Base-by-base conservation (phyloP, 306 rosid species). In the Prunus padus region DNA sequence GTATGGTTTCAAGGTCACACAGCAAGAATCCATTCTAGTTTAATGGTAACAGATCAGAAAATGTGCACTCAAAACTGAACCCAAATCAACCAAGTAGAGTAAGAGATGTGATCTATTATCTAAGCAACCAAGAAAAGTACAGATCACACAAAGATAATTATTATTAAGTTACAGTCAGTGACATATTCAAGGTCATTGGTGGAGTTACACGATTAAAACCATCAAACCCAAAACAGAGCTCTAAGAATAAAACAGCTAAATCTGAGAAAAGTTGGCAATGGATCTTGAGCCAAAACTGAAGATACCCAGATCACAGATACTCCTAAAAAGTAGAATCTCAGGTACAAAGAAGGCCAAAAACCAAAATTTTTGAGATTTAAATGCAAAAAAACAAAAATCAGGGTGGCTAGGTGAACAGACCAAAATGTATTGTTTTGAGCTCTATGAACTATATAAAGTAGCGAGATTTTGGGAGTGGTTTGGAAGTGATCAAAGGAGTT, bases 11-110 rank as follows among this genome's bases (percentile, higher is more conserved):
- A 82, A 78, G 60, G 81, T 64, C 78, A 79, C 83, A 81, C 88
- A 88, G 69, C 86, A 79, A 61, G 90, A 87, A 82, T 82, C 89
- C 98, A 94, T 94, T 82, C 33, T 72, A 73, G 22, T 67, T 68
- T 22, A 69, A 52, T 37, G 66, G 22, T 61, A 78, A 82, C 49
- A 67, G 82, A 69, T 77, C 79, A 81, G 79, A 65, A 59, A 45
- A 45, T 14, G 70, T 18, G 11, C 23, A 37, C 69, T 68, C 75
- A 45, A 55, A 65, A 23, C 65, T 11, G 31, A 76, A 83, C 47
- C 71, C 77, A 72, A 87, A 83, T 81, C n/a, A n/a, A n/a, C 82
- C 70, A 80, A 79, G 74, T 66, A 28, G 72, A 65, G 78, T 60
- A 42, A 62, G 54, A 75, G 31, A 8, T 5, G 18, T 40, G 16